These are phyloP conservation scores for Vickermania ingenoplastis DNA, from an alignment of 208 protist species.

Conservation along the genomic window DNA sequence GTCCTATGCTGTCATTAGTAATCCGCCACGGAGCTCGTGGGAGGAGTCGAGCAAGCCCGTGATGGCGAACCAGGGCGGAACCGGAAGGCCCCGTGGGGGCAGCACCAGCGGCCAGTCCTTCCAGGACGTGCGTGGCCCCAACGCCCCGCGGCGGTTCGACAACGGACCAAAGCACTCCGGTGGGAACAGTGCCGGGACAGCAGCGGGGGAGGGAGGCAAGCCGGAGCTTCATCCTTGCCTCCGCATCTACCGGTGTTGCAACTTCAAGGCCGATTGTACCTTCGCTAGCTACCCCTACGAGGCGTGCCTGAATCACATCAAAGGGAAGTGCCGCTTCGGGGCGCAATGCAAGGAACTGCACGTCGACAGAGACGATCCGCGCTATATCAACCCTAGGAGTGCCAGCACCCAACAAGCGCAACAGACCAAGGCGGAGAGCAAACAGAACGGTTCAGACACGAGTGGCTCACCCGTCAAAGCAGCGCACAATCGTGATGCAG, in stretches of 20 bases:
- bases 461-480: not conserved
- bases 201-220: slow-evolving; percentile 5
- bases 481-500: slow-evolving; percentile 5
- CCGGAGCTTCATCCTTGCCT: slow-evolving; percentile 67
- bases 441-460: not conserved
- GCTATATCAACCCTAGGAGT: slow-evolving; percentile 47
- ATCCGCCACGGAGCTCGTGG: not conserved
- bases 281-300: slow-evolving; percentile 85
- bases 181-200: not conserved
- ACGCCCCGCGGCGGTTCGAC: not conserved
- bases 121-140: not conserved
- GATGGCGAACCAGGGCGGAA: not conserved
- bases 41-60: not conserved
- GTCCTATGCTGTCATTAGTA: not conserved
- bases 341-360: slow-evolving; percentile 81
- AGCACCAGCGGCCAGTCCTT: not conserved
- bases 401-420: not conserved
- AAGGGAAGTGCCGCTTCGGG: slow-evolving; percentile 85
- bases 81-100: not conserved
- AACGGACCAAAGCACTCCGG: not conserved
- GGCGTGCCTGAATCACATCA: slow-evolving; percentile 84
- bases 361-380: slow-evolving; percentile 48
- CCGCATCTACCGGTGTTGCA: slow-evolving; percentile 83
- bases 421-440: slow-evolving; percentile 3
- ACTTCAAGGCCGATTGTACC: slow-evolving; percentile 82